These are phyloP conservation scores for Psilocybe sp. DNA, from an alignment of 768 basidiomycete species.

Conservation along the genomic window DNA sequence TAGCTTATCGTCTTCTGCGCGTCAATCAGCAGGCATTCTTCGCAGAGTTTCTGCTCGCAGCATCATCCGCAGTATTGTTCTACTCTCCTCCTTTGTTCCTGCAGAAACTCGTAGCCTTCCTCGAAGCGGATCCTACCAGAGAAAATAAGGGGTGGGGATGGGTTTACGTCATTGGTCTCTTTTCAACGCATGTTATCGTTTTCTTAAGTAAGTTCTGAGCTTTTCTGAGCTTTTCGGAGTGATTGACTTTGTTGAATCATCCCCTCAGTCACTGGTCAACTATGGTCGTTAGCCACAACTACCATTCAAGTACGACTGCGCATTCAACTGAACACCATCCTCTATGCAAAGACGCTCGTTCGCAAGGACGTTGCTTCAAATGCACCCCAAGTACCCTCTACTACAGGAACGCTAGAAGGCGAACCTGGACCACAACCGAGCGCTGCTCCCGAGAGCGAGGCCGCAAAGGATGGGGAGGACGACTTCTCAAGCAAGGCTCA, in stretches of 20 bases:
- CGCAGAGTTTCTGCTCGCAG: conserved; percentile 11
- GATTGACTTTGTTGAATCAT: background rate
- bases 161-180: conserved; percentile 37
- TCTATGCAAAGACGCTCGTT: conserved; percentile 21
- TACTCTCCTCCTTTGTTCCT: conserved; percentile 42
- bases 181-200: conserved; percentile 13
- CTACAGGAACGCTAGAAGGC: conserved; percentile 13
- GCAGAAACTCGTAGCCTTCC: conserved; percentile 51
- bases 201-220: conserved; percentile 11
- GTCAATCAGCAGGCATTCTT: conserved; percentile 10
- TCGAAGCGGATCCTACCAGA: conserved; percentile 56
- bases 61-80: conserved; percentile 14
- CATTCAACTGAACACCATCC: conserved; percentile 17
- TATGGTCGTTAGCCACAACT: conserved; percentile 14
- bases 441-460: conserved; percentile 22
- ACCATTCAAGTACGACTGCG: conserved; percentile 15
- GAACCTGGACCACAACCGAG: conserved; percentile 12
- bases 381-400: conserved; percentile 28
- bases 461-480: conserved; percentile 44
- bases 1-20: conserved; percentile 14
- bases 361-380: conserved; percentile 19
- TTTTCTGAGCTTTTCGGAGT: too few species aligned
- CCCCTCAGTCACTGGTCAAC: conserved; percentile 13
- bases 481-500: conserved; percentile 70
- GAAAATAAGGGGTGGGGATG: conserved; percentile 61